Evolutionary conservation across 345 rosid genomes (phyloP).

Genomic region (Abelmoschus esculentus): DNA sequence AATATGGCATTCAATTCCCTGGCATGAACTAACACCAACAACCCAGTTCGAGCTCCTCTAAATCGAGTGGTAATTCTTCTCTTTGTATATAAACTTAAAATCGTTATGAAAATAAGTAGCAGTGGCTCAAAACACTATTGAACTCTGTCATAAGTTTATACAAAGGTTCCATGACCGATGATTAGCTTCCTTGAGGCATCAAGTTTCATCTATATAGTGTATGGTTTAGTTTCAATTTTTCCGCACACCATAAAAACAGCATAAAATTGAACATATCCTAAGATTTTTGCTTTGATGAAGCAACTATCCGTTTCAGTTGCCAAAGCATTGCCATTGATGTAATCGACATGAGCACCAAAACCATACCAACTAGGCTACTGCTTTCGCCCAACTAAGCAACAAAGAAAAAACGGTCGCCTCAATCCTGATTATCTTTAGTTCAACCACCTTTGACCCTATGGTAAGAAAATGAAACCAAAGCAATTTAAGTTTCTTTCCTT

Average conservation of each 20-base stretch:
- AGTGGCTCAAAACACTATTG: neutral
- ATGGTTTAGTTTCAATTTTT: neutral
- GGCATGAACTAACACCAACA: neutral
- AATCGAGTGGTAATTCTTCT: neutral
- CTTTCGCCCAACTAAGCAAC: neutral
- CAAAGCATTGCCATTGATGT: neutral
- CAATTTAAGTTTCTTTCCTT: neutral
- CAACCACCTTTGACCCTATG: too few relatives aligned
- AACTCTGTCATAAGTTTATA: neutral
- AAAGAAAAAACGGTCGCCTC: neutral
- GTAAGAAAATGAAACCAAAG: neutral
- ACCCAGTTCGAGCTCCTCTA: neutral
- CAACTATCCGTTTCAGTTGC: neutral
- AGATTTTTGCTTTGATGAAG: neutral
- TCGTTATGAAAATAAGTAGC: neutral
- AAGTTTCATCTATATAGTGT: neutral
- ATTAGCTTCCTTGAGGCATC: neutral
- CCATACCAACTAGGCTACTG: neutral
- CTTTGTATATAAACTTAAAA: neutral
- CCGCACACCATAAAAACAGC: neutral
- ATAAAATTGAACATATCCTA: constrained; percentile 1
- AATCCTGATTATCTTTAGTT: too few relatives aligned
- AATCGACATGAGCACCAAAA: neutral
- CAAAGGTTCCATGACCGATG: neutral
- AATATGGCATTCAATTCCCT: neutral